Evolutionary conservation across 768 basidiomycete genomes (phyloP).

Genomic region (Podaxis rugospora): DNA sequence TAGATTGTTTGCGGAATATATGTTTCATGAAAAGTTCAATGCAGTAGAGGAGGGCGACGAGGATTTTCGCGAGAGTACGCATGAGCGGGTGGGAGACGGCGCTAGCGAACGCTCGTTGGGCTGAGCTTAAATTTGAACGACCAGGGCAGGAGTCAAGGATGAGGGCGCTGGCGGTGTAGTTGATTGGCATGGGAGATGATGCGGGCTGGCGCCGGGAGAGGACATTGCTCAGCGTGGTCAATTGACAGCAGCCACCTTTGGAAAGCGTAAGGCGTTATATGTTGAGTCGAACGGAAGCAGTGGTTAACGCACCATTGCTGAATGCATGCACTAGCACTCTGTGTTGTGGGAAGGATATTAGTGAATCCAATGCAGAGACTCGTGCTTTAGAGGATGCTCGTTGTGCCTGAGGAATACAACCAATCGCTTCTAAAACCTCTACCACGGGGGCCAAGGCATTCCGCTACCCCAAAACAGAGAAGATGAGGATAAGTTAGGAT

Average conservation of each 20-base stretch:
- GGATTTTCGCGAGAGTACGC: constrained; percentile 16
- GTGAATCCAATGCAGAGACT: constrained; percentile 6
- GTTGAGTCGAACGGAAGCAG: neutral
- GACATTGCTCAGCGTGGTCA: constrained; percentile 29
- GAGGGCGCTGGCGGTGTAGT: constrained; percentile 25
- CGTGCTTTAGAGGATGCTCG: neutral
- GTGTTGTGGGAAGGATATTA: constrained; percentile 14
- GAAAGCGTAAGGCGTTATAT: neutral
- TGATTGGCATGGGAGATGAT: constrained; percentile 1
- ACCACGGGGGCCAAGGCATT: constrained; percentile 30
- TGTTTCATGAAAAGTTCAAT: constrained; percentile 16
- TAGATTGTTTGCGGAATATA: constrained; percentile 19
- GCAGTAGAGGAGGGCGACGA: constrained; percentile 26
- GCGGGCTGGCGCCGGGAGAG: constrained; percentile 20
- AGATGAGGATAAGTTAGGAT: neutral
- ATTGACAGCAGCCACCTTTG: constrained; percentile 36
- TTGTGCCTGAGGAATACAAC: constrained; percentile 23
- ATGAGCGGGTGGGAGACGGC: constrained; percentile 27
- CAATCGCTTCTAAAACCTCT: constrained; percentile 31
- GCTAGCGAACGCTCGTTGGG: constrained; percentile 27
- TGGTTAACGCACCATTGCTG: constrained; percentile 35
- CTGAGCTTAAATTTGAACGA: constrained; percentile 20
- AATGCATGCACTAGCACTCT: constrained; percentile 42
- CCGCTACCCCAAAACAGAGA: constrained; percentile 16
- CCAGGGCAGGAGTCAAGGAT: constrained; percentile 47